Base-by-base conservation (phyloP, 306 rosid genomes). In the Pyrus communis region DNA sequence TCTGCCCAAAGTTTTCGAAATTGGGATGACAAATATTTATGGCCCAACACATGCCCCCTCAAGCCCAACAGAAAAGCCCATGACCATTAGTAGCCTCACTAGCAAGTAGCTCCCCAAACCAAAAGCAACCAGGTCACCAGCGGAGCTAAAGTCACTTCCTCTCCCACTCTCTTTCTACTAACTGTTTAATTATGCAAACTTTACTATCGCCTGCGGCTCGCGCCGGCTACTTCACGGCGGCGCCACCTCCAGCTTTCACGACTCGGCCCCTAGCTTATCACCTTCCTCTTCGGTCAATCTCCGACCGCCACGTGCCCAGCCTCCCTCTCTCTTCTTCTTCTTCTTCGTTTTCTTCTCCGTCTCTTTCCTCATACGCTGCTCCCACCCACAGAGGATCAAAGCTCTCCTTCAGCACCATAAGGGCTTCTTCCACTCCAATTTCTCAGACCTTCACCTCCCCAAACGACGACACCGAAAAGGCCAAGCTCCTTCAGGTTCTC, bases 401-500 rank as follows among this genome's bases (percentile, higher is more conserved):
- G 60, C 80, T 88, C 78, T 76, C 75, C 13, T 82, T 81, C 54
- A 63, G n/a, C 5, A 40, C 12, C 17, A 2, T 63, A 38, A 80
- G 62, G 33, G 87, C 96, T 62, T 87, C 88, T 59, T 82, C 89
- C n/a, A 23, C 81, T 78, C 91, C 92, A 68, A 51, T 81, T 54
- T 87, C 98, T 71, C 75, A 86, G 28, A 11, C 85, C 58, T 80
- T 49, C 78, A 45, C 81, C 69, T 38, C 94, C 59, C 73, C 89
- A n/a, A 82, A 81, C 61, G 88, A 78, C 17, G 98, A 91, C 57
- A 52, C 88, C 23, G 99, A 96, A 28, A 88, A 88, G 77, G 91
- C 87, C 42, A 91, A 96, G 81, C 90, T 96, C 69, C 88, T 91
- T 43, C 98, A 89, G 98, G 98, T 89, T 78, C 69, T 43, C 40